phyloP scores from a whole-genome alignment of 352 stramenopile species.

The Globisporangium rhizosaccharum region DNA sequence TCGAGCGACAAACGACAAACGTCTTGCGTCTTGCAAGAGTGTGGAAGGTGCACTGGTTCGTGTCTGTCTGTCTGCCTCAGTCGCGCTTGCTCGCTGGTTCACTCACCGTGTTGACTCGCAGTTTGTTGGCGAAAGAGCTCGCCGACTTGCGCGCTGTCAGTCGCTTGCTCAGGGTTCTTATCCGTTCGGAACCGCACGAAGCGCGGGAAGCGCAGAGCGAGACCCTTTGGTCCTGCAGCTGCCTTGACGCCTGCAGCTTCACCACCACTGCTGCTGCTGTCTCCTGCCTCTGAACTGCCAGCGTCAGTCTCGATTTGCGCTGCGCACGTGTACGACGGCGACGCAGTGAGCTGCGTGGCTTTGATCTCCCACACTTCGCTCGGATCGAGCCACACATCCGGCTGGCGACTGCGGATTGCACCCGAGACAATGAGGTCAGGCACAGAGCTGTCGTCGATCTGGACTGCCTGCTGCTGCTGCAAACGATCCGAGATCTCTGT shows the following conservation, averaged over 20 bases:
- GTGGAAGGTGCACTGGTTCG: neutral
- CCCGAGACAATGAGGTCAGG: conserved; percentile 36
- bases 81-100: neutral
- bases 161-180: conserved; percentile 95
- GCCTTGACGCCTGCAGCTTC: neutral
- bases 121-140: conserved; percentile 57
- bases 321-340: conserved; percentile 93
- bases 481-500: conserved; percentile 55
- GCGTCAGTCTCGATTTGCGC: conserved; percentile 9
- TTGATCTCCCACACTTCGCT: conserved; percentile 98
- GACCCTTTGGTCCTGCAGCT: conserved; percentile 48
- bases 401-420: conserved; percentile 58
- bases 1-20: neutral
- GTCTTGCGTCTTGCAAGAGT: neutral
- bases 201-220: conserved; percentile 98
- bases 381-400: conserved; percentile 93
- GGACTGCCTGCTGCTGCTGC: conserved; percentile 26
- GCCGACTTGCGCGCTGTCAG: conserved; percentile 91
- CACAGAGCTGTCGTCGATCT: conserved; percentile 37
- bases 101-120: conserved; percentile 8
- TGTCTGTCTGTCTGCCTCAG: neutral
- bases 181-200: conserved; percentile 95
- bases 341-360: conserved; percentile 96
- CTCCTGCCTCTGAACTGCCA: neutral
- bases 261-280: neutral